These are phyloP conservation scores for Epichloe festucae DNA, from an alignment of 2,329 filamentous ascomycete genomes.

Conservation along the genomic window DNA sequence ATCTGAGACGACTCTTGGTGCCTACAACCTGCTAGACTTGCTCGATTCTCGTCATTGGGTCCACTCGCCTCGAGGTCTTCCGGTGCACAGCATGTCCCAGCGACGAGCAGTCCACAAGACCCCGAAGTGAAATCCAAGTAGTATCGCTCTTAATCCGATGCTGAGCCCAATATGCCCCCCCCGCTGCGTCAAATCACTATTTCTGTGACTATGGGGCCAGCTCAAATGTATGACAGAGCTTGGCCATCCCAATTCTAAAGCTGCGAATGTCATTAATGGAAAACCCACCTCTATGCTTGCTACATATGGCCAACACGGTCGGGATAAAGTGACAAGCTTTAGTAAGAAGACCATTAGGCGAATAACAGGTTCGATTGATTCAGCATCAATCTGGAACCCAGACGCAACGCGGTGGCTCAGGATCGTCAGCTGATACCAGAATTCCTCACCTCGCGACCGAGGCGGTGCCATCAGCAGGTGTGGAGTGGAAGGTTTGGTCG, in stretches of 20 bases:
- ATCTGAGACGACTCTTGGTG: neutral
- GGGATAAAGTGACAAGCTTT: slow-evolving; percentile 53
- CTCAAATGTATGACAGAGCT: slow-evolving; percentile 3
- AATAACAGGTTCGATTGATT: slow-evolving; percentile 19
- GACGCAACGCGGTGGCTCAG: slow-evolving; percentile 19
- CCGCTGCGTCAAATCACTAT: neutral
- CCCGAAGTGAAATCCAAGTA: slow-evolving; percentile 21
- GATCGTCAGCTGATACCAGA: slow-evolving; percentile 23
- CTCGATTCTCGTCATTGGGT: slow-evolving; percentile 13
- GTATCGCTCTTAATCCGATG: slow-evolving; percentile 17
- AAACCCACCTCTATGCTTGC: slow-evolving; percentile 51
- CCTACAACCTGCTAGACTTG: neutral
- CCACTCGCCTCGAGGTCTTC: slow-evolving; percentile 16
- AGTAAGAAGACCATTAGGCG: slow-evolving; percentile 51
- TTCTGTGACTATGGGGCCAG: neutral
- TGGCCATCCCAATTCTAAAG: slow-evolving; percentile 45
- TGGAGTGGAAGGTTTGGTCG: slow-evolving; percentile 1
- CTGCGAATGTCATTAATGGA: slow-evolving; percentile 55
- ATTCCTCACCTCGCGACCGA: slow-evolving; percentile 19
- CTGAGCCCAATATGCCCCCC: slow-evolving; percentile 7
- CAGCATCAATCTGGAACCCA: slow-evolving; percentile 16
- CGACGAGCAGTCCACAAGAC: slow-evolving; percentile 22
- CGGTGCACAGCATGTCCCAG: slow-evolving; percentile 22
- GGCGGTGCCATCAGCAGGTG: slow-evolving; percentile 37
- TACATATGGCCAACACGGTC: slow-evolving; percentile 60